Conservation (phyloP, 1,139 yeast genomes). For the Sugiyamaella paludigena region DNA sequence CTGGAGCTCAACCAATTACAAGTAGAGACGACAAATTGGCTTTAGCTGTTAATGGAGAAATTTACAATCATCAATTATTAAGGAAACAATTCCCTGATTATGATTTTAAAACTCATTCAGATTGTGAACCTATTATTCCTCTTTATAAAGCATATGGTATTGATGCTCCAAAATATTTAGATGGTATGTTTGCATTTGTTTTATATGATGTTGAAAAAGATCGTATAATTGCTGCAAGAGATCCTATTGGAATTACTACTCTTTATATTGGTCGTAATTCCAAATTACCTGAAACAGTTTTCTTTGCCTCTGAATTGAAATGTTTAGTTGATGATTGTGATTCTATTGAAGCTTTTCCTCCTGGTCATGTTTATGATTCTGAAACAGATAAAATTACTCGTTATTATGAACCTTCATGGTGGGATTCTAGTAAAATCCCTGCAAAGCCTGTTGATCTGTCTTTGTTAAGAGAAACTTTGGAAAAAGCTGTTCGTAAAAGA, state of each 20-base stretch:
- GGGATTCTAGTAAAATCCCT: slow-evolving; percentile 78
- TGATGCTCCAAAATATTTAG: slow-evolving; percentile 89
- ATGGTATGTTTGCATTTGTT: slow-evolving; percentile 98
- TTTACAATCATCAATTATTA: slow-evolving; percentile 89
- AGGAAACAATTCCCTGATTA: slow-evolving; percentile 73
- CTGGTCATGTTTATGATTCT: slow-evolving; percentile 96
- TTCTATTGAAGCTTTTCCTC: slow-evolving; percentile 89
- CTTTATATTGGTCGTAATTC: slow-evolving; percentile 89
- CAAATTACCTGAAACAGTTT: slow-evolving; percentile 67
- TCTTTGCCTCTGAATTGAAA: slow-evolving; percentile 91
- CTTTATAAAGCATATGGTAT: slow-evolving; percentile 78
- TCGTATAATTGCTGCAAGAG: slow-evolving; percentile 94
- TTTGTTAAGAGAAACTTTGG: slow-evolving; percentile 74
- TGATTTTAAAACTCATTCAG: slow-evolving; percentile 79
- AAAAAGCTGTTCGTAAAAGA: slow-evolving; percentile 96
- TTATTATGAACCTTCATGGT: slow-evolving; percentile 91
- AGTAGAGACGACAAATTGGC: slow-evolving; percentile 71
- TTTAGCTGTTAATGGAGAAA: slow-evolving; percentile 94
- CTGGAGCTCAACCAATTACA: slow-evolving; percentile 97
- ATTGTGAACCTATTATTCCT: slow-evolving; percentile 97
- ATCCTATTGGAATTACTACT: slow-evolving; percentile 96
- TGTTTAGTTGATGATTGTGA: slow-evolving; percentile 95
- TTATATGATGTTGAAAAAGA: slow-evolving; percentile 80
- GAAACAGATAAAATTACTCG: slow-evolving; percentile 79
- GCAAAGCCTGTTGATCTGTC: slow-evolving; percentile 68